phyloP scores from a whole-genome alignment of 805 yeast genomes.

The Yarrowia hollandica region DNA sequence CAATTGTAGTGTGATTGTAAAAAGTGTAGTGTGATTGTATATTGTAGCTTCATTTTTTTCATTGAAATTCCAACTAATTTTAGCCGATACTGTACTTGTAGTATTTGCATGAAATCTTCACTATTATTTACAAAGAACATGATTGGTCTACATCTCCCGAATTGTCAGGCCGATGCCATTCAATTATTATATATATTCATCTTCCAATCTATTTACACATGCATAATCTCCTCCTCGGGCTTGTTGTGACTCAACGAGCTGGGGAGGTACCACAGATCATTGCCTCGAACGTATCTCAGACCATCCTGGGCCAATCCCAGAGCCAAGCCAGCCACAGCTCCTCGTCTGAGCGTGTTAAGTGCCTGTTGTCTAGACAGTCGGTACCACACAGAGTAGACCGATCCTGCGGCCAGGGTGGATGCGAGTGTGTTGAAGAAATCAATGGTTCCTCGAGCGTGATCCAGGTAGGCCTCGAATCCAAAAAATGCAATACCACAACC shows the following conservation, averaged over 20 bases:
- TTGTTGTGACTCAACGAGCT: background rate
- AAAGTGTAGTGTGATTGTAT: background rate
- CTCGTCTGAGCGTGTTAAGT: conserved; percentile 46
- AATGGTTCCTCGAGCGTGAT: conserved; percentile 51
- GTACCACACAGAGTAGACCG: conserved; percentile 50
- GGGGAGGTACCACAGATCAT: conserved; percentile 61
- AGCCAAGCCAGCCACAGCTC: conserved; percentile 57
- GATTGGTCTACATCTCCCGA: no score
- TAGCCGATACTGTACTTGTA: no score
- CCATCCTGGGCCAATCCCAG: conserved; percentile 70
- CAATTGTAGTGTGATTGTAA: background rate
- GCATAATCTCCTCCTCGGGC: conserved; percentile 7
- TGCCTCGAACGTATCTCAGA: conserved; percentile 58
- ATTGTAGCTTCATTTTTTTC: no score
- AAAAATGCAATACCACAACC: conserved; percentile 53
- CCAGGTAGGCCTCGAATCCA: conserved; percentile 62
- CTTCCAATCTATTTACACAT: background rate
- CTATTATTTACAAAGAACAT: no score
- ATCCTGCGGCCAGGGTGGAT: conserved; percentile 56
- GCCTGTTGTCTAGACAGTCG: conserved; percentile 39
- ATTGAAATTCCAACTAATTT: no score
- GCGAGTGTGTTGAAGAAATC: conserved; percentile 66
- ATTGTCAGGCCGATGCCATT: no score
- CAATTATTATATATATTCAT: no score
- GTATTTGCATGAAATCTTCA: no score